phyloP scores from a whole-genome alignment of 345 rosid genomes.

The Aethionema arabicum region DNA sequence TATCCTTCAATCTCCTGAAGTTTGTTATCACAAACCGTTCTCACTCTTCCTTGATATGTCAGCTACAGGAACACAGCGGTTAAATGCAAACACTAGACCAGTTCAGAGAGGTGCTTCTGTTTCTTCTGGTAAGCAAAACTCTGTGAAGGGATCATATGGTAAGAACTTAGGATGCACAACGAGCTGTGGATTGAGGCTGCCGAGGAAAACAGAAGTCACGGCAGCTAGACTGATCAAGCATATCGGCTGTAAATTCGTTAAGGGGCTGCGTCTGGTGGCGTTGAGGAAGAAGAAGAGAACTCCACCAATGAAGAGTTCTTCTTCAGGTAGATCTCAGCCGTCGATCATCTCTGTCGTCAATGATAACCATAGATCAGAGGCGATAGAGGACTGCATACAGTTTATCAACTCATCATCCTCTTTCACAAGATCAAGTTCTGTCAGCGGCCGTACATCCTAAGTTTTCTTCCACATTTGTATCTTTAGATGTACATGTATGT shows the following conservation, averaged over 20 bases:
- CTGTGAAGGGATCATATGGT: constrained; percentile 16
- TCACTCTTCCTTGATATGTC: constrained; percentile 35
- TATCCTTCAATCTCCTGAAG: constrained; percentile 5
- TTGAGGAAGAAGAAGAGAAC: constrained; percentile 44
- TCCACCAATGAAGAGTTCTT: constrained; percentile 38
- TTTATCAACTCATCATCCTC: constrained; percentile 70
- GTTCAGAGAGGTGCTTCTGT: not conserved
- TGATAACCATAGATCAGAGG: constrained; percentile 62
- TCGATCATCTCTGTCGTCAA: constrained; percentile 33
- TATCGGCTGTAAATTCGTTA: constrained; percentile 43
- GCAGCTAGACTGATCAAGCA: constrained; percentile 49
- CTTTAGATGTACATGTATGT: constrained; percentile 5
- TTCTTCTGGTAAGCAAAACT: constrained; percentile 23
- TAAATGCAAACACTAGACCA: constrained; percentile 27
- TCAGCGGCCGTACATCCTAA: constrained; percentile 31
- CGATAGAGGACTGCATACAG: constrained; percentile 79
- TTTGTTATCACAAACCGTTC: constrained; percentile 10
- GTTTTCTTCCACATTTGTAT: not conserved
- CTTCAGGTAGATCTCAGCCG: constrained; percentile 45
- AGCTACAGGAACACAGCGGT: constrained; percentile 34
- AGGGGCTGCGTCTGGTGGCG: constrained; percentile 42
- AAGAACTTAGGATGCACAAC: constrained; percentile 35
- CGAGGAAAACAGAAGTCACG: constrained; percentile 43
- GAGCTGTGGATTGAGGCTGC: constrained; percentile 53
- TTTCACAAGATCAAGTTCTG: constrained; percentile 51